Percentiles rank a stretch among this genome's conserved stretches.
phyloP scores from a whole-genome alignment of 2,329 filamentous ascomycete genomes.

The Fusarium verrucosum region DNA sequence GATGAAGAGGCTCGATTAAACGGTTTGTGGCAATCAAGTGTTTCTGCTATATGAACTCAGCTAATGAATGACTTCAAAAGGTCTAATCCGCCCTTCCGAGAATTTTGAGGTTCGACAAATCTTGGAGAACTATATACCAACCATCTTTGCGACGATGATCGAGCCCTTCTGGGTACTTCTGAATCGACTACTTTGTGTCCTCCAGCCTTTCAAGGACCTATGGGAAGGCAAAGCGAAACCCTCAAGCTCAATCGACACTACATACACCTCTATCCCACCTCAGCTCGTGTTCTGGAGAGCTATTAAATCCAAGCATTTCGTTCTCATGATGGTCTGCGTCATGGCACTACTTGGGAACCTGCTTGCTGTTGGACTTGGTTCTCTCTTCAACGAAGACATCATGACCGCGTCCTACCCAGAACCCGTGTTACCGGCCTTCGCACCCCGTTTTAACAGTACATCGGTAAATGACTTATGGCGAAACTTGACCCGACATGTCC shows the following conservation, averaged over 20 bases:
- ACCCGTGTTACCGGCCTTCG: slow-evolving; percentile 23
- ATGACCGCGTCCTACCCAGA: not conserved
- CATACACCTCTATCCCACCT: slow-evolving; percentile 65
- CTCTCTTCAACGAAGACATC: slow-evolving; percentile 57
- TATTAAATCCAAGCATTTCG: slow-evolving; percentile 53
- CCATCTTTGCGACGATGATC: slow-evolving; percentile 61
- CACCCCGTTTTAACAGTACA: slow-evolving; percentile 34
- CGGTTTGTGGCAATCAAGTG: slow-evolving; percentile 28
- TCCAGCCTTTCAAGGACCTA: slow-evolving; percentile 65
- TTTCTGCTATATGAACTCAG: too few relatives aligned
- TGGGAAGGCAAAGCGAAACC: slow-evolving; percentile 49
- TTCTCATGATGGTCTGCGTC: slow-evolving; percentile 57
- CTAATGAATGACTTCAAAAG: slow-evolving; percentile 29
- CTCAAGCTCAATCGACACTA: slow-evolving; percentile 52
- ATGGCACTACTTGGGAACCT: slow-evolving; percentile 62
- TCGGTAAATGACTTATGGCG: not conserved
- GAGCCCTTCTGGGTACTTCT: slow-evolving; percentile 67
- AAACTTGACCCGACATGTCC: not conserved
- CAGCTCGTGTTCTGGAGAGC: slow-evolving; percentile 61
- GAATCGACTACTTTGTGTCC: slow-evolving; percentile 61
- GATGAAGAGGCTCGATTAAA: slow-evolving; percentile 20
- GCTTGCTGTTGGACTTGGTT: slow-evolving; percentile 61
- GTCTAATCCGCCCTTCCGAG: slow-evolving; percentile 43
- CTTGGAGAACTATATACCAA: slow-evolving; percentile 62
- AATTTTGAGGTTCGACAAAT: slow-evolving; percentile 51